Evolutionary conservation across 2,329 filamentous ascomycete species (phyloP).

Genomic region (Colletotrichum coccodes): DNA sequence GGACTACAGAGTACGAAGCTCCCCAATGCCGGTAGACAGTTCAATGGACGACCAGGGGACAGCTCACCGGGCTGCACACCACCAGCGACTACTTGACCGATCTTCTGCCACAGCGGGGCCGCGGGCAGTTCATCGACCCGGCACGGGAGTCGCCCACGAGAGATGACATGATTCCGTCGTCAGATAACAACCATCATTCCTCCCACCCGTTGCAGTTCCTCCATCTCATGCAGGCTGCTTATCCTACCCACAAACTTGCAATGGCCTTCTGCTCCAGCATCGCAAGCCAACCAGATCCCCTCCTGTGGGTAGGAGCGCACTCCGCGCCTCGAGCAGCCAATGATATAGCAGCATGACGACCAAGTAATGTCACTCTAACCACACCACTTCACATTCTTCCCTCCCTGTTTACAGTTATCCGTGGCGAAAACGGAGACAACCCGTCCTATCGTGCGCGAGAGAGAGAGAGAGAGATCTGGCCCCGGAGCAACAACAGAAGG

Average conservation of each 20-base stretch:
- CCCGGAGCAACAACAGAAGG: background rate
- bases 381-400: background rate
- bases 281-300: background rate
- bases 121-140: background rate
- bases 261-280: no score
- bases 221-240: background rate
- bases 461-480: constrained; percentile 5
- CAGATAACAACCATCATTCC: background rate
- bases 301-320: background rate
- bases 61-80: background rate
- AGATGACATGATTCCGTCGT: constrained; percentile 18
- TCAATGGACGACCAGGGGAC: background rate
- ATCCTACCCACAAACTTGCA: background rate
- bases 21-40: no score
- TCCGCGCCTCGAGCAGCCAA: background rate
- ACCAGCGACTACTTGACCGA: background rate
- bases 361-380: background rate
- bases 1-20: background rate
- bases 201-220: background rate
- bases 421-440: constrained; percentile 17
- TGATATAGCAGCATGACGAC: background rate
- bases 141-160: background rate
- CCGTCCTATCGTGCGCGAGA: constrained; percentile 7
- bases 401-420: background rate
- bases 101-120: constrained; percentile 10